These are phyloP conservation scores for Beta vulgaris DNA, from an alignment of 148 eudicot genomes.

Conservation along the genomic window DNA sequence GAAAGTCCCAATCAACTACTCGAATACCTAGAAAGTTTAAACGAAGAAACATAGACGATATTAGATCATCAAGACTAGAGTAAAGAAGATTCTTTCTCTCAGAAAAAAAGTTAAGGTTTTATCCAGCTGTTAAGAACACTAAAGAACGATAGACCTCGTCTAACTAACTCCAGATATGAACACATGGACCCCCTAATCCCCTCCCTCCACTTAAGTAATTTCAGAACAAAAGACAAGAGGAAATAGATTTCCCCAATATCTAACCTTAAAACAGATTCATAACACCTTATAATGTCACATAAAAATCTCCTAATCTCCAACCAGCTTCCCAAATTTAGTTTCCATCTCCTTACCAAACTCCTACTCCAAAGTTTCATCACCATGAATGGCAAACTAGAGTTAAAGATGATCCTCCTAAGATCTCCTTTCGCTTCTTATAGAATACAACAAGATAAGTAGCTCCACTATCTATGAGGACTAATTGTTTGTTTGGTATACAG, in stretches of 20 bases:
- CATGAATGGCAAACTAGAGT: neutral
- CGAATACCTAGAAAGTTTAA: neutral
- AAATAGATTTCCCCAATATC: neutral
- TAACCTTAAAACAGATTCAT: neutral
- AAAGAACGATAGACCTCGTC: neutral
- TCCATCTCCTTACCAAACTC: neutral
- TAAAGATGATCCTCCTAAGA: neutral
- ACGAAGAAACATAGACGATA: neutral
- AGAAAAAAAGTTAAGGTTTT: neutral
- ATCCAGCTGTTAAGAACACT: neutral
- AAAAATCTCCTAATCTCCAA: neutral
- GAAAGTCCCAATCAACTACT: neutral
- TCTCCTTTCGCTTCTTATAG: neutral
- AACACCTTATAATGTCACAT: neutral
- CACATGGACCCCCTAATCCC: neutral
- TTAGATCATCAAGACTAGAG: neutral
- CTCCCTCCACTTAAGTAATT: neutral
- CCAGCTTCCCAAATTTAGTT: neutral
- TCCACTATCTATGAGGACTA: neutral
- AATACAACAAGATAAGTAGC: neutral
- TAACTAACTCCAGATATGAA: neutral
- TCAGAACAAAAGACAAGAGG: neutral
- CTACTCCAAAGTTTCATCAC: neutral
- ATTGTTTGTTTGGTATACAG: no score
- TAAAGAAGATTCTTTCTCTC: neutral